These are phyloP conservation scores for Triticum timopheevii DNA, from an alignment of 176 grass and related monocot genomes.

Conservation along the genomic window DNA sequence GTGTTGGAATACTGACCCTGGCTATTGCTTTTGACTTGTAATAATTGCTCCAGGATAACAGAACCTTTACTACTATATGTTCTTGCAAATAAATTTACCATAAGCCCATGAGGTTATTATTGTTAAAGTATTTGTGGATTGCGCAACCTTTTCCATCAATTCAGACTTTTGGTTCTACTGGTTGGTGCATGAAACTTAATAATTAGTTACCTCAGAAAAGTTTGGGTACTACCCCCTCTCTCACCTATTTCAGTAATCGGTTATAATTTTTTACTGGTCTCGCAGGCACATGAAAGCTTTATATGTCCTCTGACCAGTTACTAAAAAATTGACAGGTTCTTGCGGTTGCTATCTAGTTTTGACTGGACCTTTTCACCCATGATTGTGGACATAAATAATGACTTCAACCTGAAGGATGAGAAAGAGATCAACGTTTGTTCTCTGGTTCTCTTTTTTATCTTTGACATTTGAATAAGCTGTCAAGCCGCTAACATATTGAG, in stretches of 20 bases:
- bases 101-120: background rate
- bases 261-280: constrained; percentile 18
- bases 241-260: background rate
- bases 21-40: background rate
- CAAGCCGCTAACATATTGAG: constrained; percentile 9
- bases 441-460: constrained; percentile 23
- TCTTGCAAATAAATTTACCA: constrained; percentile 15
- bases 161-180: background rate
- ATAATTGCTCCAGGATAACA: background rate
- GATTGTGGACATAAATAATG: constrained; percentile 92
- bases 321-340: constrained; percentile 66
- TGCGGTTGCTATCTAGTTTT: constrained; percentile 78
- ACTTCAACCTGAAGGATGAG: constrained; percentile 77
- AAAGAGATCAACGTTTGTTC: constrained; percentile 76
- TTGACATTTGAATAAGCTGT: constrained; percentile 18
- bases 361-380: constrained; percentile 94
- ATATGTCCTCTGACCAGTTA: constrained; percentile 18
- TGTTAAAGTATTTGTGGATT: background rate
- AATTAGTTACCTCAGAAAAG: constrained; percentile 5
- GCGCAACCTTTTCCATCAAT: background rate
- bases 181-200: background rate
- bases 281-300: background rate
- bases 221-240: background rate
- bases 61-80: background rate
- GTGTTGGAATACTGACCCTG: background rate